Evolutionary conservation across 495 filamentous ascomycete species (phyloP).

Genomic region (Penicillium turbatum): DNA sequence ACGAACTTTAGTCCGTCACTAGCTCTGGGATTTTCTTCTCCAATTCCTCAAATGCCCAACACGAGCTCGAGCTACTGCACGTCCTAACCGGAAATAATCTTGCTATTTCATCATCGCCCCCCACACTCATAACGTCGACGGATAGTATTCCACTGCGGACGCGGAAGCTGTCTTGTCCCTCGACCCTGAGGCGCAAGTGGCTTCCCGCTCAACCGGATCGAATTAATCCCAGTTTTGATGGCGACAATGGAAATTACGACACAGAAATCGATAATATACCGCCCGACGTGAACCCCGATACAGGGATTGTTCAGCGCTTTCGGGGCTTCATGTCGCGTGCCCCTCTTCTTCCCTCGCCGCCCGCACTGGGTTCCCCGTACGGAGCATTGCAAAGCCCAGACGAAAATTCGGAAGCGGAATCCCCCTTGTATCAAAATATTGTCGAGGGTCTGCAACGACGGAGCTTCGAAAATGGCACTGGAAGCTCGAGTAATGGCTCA

Average conservation of each 20-base stretch:
- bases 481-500: conserved; percentile 13
- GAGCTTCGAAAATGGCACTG: conserved; percentile 15
- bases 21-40: not conserved
- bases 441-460: not conserved
- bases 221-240: not conserved
- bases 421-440: not conserved
- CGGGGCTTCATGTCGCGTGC: conserved; percentile 49
- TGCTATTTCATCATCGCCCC: conserved; percentile 10
- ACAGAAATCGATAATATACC: conserved; percentile 5
- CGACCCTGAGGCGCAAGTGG: conserved; percentile 21
- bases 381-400: conserved; percentile 45
- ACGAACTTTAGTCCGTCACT: not conserved
- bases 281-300: conserved; percentile 10
- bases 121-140: conserved; percentile 14
- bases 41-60: conserved; percentile 1
- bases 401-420: conserved; percentile 4
- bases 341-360: conserved; percentile 55
- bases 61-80: conserved; percentile 12
- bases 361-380: conserved; percentile 55
- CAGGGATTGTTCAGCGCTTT: conserved; percentile 18
- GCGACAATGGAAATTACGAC: conserved; percentile 17
- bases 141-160: conserved; percentile 23
- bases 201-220: conserved; percentile 22
- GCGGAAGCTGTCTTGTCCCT: conserved; percentile 28
- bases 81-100: conserved; percentile 11